Evolutionary conservation across 2,329 filamentous ascomycete species (phyloP).

Genomic region (Sporothrix luriei): DNA sequence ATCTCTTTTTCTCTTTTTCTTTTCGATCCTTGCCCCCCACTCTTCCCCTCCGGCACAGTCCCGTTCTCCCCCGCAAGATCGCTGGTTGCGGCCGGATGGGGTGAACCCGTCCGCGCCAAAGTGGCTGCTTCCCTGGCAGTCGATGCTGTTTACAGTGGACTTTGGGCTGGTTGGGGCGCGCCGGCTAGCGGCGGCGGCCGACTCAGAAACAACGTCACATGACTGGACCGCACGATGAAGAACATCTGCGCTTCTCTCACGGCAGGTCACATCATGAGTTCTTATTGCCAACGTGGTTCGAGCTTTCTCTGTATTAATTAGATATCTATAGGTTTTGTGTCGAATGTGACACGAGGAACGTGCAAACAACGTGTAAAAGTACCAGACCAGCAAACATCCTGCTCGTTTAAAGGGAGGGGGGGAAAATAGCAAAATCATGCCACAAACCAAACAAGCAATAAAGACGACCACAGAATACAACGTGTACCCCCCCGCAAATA

Average conservation of each 20-base stretch:
- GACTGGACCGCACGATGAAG: not conserved
- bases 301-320: slow-evolving; percentile 24
- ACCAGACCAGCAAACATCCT: slow-evolving; percentile 12
- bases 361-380: slow-evolving; percentile 1
- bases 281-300: not conserved
- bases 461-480: not conserved
- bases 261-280: not conserved
- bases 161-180: not conserved
- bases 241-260: not conserved
- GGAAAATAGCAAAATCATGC: not conserved
- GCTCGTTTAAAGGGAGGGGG: too few species aligned
- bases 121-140: not conserved
- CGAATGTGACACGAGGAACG: not conserved
- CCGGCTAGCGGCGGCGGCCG: slow-evolving; percentile 16
- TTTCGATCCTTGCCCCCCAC: slow-evolving; percentile 34
- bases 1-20: slow-evolving; percentile 16
- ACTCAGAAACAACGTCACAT: not conserved
- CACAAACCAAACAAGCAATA: not conserved
- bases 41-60: slow-evolving; percentile 17
- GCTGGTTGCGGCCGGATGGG: slow-evolving; percentile 18
- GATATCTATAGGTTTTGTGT: slow-evolving; percentile 18
- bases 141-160: too few species aligned
- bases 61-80: slow-evolving; percentile 2
- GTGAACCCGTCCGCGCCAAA: slow-evolving; percentile 19
- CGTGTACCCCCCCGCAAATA: not conserved